Conservation (phyloP, 1,284 basidiomycete species). For the Waitea zeae region DNA sequence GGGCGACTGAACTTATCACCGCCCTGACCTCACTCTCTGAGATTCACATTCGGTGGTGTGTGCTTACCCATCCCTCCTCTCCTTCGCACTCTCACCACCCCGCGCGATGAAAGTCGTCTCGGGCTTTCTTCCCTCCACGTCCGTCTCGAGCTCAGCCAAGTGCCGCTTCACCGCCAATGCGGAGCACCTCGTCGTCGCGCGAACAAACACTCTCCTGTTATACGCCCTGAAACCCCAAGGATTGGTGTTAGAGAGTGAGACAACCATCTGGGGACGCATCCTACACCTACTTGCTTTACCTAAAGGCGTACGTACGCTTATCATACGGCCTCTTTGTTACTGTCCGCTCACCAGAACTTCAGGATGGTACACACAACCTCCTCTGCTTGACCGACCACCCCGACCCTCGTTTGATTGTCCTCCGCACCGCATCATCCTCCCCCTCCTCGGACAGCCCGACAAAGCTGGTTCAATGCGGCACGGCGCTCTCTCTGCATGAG, state of each 20-base stretch:
- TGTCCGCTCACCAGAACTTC: constrained; percentile 17
- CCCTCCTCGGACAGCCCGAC: constrained; percentile 16
- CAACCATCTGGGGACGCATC: constrained; percentile 52
- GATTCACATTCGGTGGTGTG: too few species aligned
- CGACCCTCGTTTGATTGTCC: constrained; percentile 45
- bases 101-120: constrained; percentile 55
- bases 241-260: constrained; percentile 31
- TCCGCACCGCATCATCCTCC: constrained; percentile 13
- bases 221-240: constrained; percentile 42
- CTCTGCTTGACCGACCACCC: constrained; percentile 57
- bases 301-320: constrained; percentile 21
- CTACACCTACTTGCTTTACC: constrained; percentile 35
- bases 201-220: constrained; percentile 43
- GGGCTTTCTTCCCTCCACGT: constrained; percentile 51
- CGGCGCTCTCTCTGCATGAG: constrained; percentile 32
- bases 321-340: constrained; percentile 1
- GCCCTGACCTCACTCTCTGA: too few species aligned
- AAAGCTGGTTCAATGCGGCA: constrained; percentile 18
- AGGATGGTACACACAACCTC: constrained; percentile 27
- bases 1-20: too few species aligned
- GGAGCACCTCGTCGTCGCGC: constrained; percentile 51
- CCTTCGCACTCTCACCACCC: too few species aligned
- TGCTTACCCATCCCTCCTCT: too few species aligned
- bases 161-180: constrained; percentile 29
- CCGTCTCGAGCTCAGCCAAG: constrained; percentile 43